Conservation (phyloP, 768 basidiomycete species). For the Myochromella boudieri region DNA sequence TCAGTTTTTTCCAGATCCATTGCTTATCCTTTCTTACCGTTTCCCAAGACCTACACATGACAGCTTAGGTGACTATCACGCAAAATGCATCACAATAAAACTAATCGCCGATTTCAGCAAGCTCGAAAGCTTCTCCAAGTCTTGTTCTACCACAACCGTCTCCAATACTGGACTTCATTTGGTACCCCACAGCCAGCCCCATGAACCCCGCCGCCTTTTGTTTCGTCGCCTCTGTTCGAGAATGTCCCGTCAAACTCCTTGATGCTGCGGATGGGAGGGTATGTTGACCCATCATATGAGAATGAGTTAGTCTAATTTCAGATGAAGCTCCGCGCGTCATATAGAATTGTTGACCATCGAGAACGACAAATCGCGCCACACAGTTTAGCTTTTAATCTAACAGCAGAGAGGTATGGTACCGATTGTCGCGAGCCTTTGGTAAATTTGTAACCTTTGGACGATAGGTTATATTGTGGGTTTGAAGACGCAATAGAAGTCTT, state of each 20-base stretch:
- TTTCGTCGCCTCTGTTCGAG: constrained; percentile 81
- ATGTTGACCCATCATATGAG: constrained; percentile 17
- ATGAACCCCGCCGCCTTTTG: constrained; percentile 68
- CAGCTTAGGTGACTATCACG: background rate
- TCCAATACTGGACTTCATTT: constrained; percentile 74
- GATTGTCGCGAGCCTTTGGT: background rate
- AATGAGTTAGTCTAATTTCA: background rate
- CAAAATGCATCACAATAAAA: background rate
- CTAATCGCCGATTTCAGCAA: background rate
- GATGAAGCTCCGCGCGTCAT: constrained; percentile 82
- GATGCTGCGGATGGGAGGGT: constrained; percentile 81
- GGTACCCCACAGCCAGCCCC: constrained; percentile 79
- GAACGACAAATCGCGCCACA: constrained; percentile 90
- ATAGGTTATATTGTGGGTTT: constrained; percentile 25
- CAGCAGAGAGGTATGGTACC: constrained; percentile 55
- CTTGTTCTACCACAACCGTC: constrained; percentile 53
- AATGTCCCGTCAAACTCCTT: constrained; percentile 81
- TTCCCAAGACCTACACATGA: background rate
- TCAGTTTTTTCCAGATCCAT: constrained; percentile 27
- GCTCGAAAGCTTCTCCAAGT: constrained; percentile 5
- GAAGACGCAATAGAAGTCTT: constrained; percentile 30
- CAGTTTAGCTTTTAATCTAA: constrained; percentile 73
- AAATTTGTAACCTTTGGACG: background rate
- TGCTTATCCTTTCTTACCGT: background rate
- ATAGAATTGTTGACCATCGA: constrained; percentile 90